Percentiles rank a stretch among this genome's conserved stretches.
Evolutionary conservation across 2,329 filamentous ascomycete species (phyloP).

Genomic region (Aspergillus amoenus): DNA sequence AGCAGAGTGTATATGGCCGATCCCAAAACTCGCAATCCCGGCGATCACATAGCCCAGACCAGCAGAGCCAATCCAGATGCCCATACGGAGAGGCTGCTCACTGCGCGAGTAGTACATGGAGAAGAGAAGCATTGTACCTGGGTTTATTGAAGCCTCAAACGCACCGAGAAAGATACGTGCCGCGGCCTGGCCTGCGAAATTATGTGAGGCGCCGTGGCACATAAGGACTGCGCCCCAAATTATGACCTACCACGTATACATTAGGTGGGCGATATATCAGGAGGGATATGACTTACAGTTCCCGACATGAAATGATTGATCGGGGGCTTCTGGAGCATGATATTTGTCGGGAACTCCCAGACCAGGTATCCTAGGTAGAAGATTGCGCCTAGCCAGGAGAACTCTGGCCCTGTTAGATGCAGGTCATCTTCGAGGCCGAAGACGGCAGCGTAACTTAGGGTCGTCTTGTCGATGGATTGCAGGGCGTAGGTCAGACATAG

Average conservation of each 20-base stretch:
- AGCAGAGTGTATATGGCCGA: constrained; percentile 58
- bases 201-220: background rate
- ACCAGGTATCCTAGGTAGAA: constrained; percentile 48
- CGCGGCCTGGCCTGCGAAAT: constrained; percentile 6
- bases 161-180: background rate
- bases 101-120: constrained; percentile 52
- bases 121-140: constrained; percentile 58
- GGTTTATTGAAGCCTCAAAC: constrained; percentile 24
- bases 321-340: constrained; percentile 26
- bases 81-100: constrained; percentile 58
- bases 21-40: constrained; percentile 56
- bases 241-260: constrained; percentile 8
- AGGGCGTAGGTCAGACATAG: background rate
- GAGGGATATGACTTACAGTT: background rate
- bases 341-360: constrained; percentile 27
- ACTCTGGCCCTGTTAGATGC: constrained; percentile 35
- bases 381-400: constrained; percentile 42
- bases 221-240: constrained; percentile 15
- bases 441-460: constrained; percentile 49
- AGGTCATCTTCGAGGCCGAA: constrained; percentile 53
- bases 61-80: background rate
- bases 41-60: background rate
- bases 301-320: constrained; percentile 1
- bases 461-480: constrained; percentile 15
- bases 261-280: background rate